Evolutionary conservation across 2,329 filamentous ascomycete genomes (phyloP), one percentile per base, ranked within the genome.

Genomic region (Escovopsis sp.): DNA sequence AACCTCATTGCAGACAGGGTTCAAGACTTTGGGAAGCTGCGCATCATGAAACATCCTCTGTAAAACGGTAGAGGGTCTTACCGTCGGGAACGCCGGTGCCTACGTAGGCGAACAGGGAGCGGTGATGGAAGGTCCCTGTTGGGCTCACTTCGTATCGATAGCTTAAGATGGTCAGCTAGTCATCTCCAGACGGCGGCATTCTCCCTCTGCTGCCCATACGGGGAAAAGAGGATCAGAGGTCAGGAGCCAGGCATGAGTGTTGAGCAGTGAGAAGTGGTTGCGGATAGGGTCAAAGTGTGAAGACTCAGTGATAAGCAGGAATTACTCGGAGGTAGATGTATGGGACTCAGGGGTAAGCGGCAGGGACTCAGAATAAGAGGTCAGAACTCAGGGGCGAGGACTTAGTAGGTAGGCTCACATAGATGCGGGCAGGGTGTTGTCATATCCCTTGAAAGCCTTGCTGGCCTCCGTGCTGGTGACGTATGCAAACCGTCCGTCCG

Each of bases 401-500:
- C 15, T 15, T 28, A 16, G 13, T 14, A 10, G 13, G 11, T 14
- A 5, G 12, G 28, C 36, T 34, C 34, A 39, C 39, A 41, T 39
- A 5, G 39, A 33, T 8, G 39, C 34, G 6, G 36, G 18, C 7
- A 33, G 31, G 10, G 36, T 10, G 16, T 36, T 41, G 13, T 35
- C 29, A 5, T 27, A 32, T 9, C 36, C 39, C 15, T 25, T 17
- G 11, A 38, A 35, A 13, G 56, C 57, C 12, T 55, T 48, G 3
- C 50, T 43, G 39, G 40, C 48, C 18, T 53, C 56, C 1, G 57
- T 60, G 36, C 66, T 63, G 0, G 63, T 66, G 27, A 69, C 45
- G 41, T 68, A 69, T 7, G 64, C 41, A 4, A 46, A 56, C 27
- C 48, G 52, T 32, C 61, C 58, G 37, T 65, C 61, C 0, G 63